Evolutionary conservation across 2,329 filamentous ascomycete species (phyloP).

Genomic region (Alternaria rosae): DNA sequence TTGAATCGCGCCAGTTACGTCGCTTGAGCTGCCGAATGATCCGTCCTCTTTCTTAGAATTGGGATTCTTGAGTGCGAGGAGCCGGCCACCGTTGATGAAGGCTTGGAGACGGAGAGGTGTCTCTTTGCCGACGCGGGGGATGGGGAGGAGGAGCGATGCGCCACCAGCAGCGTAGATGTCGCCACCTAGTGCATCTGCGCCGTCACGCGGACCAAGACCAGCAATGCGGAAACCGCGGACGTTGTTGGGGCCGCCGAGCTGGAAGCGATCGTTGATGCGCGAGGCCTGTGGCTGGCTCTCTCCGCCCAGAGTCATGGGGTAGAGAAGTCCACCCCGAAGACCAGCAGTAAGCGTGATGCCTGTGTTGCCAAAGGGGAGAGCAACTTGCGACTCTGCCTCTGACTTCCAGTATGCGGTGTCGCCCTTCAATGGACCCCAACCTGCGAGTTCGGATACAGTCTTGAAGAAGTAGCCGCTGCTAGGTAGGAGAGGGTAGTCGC

Average conservation of each 20-base stretch:
- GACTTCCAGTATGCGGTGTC: constrained; percentile 94
- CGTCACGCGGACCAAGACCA: constrained; percentile 88
- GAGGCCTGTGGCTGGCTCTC: constrained; percentile 68
- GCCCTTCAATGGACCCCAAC: constrained; percentile 80
- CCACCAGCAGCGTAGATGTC: constrained; percentile 92
- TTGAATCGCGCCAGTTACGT: constrained; percentile 63
- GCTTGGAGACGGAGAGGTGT: constrained; percentile 86
- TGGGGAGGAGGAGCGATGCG: constrained; percentile 82
- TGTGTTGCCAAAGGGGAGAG: constrained; percentile 75
- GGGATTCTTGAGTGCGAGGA: constrained; percentile 74
- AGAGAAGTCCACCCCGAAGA: constrained; percentile 81
- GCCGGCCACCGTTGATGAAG: constrained; percentile 88
- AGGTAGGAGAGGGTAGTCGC: constrained; percentile 86
- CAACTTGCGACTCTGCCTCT: constrained; percentile 82
- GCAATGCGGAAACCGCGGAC: constrained; percentile 92
- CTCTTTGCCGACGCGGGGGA: constrained; percentile 81
- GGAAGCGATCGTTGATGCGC: constrained; percentile 91
- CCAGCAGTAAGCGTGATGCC: constrained; percentile 85
- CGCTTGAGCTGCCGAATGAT: constrained; percentile 56
- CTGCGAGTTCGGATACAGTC: constrained; percentile 82
- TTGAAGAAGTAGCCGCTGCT: constrained; percentile 82
- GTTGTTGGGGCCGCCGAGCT: constrained; percentile 91
- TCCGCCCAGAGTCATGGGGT: constrained; percentile 74
- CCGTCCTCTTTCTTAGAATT: constrained; percentile 52
- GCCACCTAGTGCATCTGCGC: constrained; percentile 84